phyloP scores from a whole-genome alignment of 1,284 basidiomycete species.

The Ustilago crameri region DNA sequence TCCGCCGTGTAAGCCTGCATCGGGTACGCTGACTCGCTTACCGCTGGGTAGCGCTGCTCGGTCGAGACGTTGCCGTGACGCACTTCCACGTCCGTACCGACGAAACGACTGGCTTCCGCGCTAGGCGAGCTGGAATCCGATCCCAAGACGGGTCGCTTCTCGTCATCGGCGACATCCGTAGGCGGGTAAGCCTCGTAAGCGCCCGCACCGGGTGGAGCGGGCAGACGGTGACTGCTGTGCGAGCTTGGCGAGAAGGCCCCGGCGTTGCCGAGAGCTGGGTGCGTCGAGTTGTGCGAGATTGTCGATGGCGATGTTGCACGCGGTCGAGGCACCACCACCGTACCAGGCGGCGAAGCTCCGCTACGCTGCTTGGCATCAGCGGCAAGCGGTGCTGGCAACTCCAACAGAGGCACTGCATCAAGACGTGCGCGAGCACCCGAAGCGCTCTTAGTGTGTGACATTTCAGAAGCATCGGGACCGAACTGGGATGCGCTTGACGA shows the following conservation, averaged over 20 bases:
- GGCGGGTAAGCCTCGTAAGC: slow-evolving; percentile 49
- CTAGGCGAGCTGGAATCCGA: slow-evolving; percentile 55
- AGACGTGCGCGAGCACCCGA: slow-evolving; percentile 57
- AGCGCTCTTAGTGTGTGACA: slow-evolving; percentile 53
- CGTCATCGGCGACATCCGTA: slow-evolving; percentile 46
- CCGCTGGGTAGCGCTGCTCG: slow-evolving; percentile 57
- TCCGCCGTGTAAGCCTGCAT: slow-evolving; percentile 57
- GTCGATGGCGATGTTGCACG: slow-evolving; percentile 47
- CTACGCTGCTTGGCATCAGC: slow-evolving; percentile 54
- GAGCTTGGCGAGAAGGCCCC: slow-evolving; percentile 20
- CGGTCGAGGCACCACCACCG: slow-evolving; percentile 48
- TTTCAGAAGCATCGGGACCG: slow-evolving; percentile 42
- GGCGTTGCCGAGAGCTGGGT: slow-evolving; percentile 26
- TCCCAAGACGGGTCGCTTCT: slow-evolving; percentile 59
- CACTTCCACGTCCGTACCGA: slow-evolving; percentile 30
- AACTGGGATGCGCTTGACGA: slow-evolving; percentile 31
- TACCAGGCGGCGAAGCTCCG: slow-evolving; percentile 35
- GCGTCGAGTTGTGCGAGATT: slow-evolving; percentile 39
- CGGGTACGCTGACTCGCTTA: slow-evolving; percentile 50
- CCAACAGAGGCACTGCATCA: slow-evolving; percentile 64
- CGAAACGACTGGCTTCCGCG: slow-evolving; percentile 25
- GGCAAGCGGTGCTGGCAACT: slow-evolving; percentile 66
- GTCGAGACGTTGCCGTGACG: slow-evolving; percentile 56
- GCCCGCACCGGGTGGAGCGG: slow-evolving; percentile 17
- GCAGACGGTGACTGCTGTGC: slow-evolving; percentile 13